Percentiles rank a stretch among this genome's conserved stretches.
These are phyloP conservation scores for Piper betle DNA, from an alignment of 164 flowering plant genomes.

Conservation along the genomic window DNA sequence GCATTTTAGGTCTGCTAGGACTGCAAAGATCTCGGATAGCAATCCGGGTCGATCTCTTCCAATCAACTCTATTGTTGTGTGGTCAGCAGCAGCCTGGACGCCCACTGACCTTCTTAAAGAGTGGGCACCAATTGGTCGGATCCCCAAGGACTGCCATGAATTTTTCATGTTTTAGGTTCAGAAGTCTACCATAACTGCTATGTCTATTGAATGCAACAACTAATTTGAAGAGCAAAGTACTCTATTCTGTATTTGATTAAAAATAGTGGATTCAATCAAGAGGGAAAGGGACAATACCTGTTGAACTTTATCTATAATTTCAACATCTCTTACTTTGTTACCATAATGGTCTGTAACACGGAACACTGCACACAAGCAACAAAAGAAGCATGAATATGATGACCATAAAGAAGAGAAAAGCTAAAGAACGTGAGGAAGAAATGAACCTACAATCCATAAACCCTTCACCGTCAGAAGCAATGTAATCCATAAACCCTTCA, in stretches of 20 bases:
- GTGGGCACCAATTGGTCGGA: conserved; percentile 36
- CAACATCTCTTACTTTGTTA: conserved; percentile 54
- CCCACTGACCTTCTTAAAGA: conserved; percentile 70
- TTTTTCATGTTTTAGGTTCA: not conserved
- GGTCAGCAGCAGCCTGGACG: conserved; percentile 49
- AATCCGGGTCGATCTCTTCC: conserved; percentile 89
- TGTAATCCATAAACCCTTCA: too few species aligned
- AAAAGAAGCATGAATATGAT: not conserved
- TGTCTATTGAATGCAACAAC: not conserved
- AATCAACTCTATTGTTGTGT: conserved; percentile 67
- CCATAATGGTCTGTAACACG: conserved; percentile 75
- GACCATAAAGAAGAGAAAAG: not conserved
- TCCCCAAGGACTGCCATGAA: conserved; percentile 59
- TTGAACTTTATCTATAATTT: conserved; percentile 36
- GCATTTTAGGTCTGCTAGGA: too few species aligned
- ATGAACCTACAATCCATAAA: too few species aligned
- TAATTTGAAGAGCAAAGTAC: not conserved
- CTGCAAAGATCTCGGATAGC: too few species aligned
- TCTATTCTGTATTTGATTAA: not conserved
- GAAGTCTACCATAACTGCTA: not conserved
- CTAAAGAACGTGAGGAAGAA: too few species aligned
- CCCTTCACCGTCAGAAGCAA: too few species aligned
- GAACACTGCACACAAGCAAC: conserved; percentile 37
- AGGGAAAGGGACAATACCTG: conserved; percentile 32
- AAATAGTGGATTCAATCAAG: too few species aligned